phyloP scores from a whole-genome alignment of 2,329 filamentous ascomycete genomes.

The Calcarisporium arbuscula region DNA sequence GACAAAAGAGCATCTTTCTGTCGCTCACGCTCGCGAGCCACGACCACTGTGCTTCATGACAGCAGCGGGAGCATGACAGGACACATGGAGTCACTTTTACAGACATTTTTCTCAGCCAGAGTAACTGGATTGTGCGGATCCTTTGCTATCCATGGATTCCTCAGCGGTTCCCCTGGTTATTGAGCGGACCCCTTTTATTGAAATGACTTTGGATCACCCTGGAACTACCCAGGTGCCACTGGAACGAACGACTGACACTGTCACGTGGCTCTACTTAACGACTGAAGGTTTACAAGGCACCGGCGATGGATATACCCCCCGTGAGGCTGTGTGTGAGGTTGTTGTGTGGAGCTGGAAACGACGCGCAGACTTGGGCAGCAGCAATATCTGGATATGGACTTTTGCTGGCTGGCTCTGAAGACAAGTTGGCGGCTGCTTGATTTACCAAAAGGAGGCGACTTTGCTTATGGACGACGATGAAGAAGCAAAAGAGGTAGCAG shows the following conservation, averaged over 20 bases:
- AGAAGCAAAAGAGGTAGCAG: too few relatives aligned
- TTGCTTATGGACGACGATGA: too few relatives aligned
- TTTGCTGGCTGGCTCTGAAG: too few relatives aligned
- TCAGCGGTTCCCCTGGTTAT: conserved; percentile 19
- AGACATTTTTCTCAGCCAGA: conserved; percentile 10
- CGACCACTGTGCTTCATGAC: too few relatives aligned
- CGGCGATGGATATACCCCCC: conserved; percentile 37
- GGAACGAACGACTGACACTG: conserved; percentile 26
- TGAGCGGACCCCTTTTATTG: conserved; percentile 22
- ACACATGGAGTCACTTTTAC: too few relatives aligned
- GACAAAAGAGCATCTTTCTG: conserved; percentile 1
- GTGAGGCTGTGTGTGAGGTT: conserved; percentile 28
- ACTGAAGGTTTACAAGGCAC: conserved; percentile 29
- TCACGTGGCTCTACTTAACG: conserved; percentile 29
- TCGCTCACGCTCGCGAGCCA: conserved; percentile 3
- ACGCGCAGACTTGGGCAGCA: too few relatives aligned
- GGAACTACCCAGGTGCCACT: conserved; percentile 25
- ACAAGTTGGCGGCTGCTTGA: too few relatives aligned
- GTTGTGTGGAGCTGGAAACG: conserved; percentile 27
- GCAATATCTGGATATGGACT: too few relatives aligned
- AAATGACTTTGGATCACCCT: conserved; percentile 26
- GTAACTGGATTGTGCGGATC: conserved; percentile 19
- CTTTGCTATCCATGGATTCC: conserved; percentile 21
- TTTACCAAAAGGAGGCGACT: too few relatives aligned
- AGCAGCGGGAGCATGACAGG: conserved; percentile 3